phyloP scores from a whole-genome alignment of 768 basidiomycete genomes.

The Suillus variegatus region DNA sequence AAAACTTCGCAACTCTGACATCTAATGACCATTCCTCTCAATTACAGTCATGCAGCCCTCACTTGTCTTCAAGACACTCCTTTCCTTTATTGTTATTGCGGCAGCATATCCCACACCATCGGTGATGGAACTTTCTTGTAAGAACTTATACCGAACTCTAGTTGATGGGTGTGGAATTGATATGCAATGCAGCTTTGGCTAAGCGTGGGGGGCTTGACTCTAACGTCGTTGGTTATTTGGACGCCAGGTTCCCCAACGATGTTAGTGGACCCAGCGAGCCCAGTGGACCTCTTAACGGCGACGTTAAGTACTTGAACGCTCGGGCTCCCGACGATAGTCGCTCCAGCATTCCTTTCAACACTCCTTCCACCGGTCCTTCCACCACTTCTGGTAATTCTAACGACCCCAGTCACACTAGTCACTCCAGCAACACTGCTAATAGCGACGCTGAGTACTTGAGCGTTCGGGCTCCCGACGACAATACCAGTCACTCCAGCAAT shows the following conservation, averaged over 20 bases:
- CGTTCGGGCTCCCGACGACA: too few species aligned
- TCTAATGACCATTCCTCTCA: neutral
- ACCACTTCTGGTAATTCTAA: neutral
- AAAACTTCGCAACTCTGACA: too few species aligned
- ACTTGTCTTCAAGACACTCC: neutral
- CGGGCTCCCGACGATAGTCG: neutral
- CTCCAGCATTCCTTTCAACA: neutral
- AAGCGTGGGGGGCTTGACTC: neutral
- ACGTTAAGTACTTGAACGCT: too few species aligned
- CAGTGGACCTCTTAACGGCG: too few species aligned
- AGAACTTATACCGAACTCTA: neutral
- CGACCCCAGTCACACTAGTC: too few species aligned
- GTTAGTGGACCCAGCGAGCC: too few species aligned
- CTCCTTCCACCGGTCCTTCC: too few species aligned
- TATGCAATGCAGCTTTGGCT: neutral
- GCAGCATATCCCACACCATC: neutral
- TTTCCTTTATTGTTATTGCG: neutral
- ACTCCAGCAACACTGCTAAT: neutral
- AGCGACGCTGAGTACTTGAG: too few species aligned
- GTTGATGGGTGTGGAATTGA: neutral
- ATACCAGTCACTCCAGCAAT: too few species aligned
- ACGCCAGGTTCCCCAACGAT: neutral
- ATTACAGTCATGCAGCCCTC: neutral
- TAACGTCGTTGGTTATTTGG: neutral
- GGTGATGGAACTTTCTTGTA: neutral